phyloP scores from a whole-genome alignment of 2,329 filamentous ascomycete species.

The Arthrobotrys musiformis region DNA sequence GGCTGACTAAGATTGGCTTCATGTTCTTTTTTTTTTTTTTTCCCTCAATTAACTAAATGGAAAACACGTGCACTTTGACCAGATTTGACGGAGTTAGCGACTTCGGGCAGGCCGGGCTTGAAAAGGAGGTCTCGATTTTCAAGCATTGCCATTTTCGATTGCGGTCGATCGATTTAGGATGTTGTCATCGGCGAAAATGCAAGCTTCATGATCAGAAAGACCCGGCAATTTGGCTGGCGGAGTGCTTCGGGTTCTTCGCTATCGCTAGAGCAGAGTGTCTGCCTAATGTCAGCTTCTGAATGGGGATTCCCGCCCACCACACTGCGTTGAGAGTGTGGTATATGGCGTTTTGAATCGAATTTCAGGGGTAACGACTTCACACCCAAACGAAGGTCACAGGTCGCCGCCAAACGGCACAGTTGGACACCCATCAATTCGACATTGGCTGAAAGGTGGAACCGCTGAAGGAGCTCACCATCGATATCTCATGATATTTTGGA shows the following conservation, averaged over 20 bases:
- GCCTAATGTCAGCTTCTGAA: conserved; percentile 33
- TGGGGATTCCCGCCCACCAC: conserved; percentile 15
- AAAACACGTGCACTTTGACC: no score
- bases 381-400: conserved; percentile 20
- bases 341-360: conserved; percentile 12
- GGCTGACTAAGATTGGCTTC: no score
- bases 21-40: no score
- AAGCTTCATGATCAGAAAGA: conserved; percentile 7
- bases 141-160: background rate
- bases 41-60: no score
- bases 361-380: conserved; percentile 36
- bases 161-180: background rate
- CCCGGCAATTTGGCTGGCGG: conserved; percentile 12
- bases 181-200: background rate
- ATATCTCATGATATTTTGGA: conserved; percentile 8
- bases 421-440: background rate
- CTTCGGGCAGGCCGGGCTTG: background rate
- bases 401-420: conserved; percentile 12
- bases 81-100: background rate
- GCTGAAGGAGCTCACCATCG: conserved; percentile 34
- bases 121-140: background rate
- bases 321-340: conserved; percentile 37
- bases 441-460: background rate
- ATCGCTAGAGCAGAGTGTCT: conserved; percentile 20
- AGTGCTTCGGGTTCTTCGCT: background rate